Base-by-base conservation (phyloP, 2,329 filamentous ascomycete species). In the Colletotrichum australisinense region DNA sequence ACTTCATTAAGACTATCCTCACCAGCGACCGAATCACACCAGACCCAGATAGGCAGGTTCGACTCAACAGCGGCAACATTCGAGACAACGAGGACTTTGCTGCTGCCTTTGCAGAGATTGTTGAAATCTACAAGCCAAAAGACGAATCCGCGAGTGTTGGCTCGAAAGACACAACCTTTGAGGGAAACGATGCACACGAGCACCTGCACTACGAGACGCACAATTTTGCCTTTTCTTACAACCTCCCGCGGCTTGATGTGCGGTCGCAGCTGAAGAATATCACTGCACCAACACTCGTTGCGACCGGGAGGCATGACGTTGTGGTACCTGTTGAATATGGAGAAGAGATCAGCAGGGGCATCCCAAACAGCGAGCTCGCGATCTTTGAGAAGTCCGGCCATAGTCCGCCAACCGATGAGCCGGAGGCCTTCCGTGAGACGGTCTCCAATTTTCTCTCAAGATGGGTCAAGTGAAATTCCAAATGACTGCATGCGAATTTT, bases 371-470 rank as follows among this genome's bases (percentile, higher is more conserved):
- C 42, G 73, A 78, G 66, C 62, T 78, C 14, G 62, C 64, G 3
- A 63, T 79, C 9, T 78, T 79, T 56, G 77, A 78, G 49, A 68
- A 76, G 4, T 77, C 77, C 1, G 75, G 76, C 1, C 77, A 78
- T 38, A 76, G 70, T 42, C 76, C 77, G 14, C 58, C 75, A 1
- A n/a, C 73, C 3, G 77, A 78, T 12, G 77, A 79, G 59, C 73
- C 75, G 1, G 69, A 74, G 5, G 69, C 67, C 2, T 78, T 78
- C 38, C 72, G 72, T 32, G 46, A 67, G 4, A 64, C 32, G 2
- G 55, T 75, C 2, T 26, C 58, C 30, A 19, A 57, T 14, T 77
- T 76, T 56, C 56, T 72, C 12, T 75, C 52, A 2, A 66, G 59
- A 42, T 65, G 26, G 60, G 22, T 38, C 19, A 49, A 28, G 24